Evolutionary conservation across 1,139 yeast species (phyloP), one percentile per base, ranked within the genome.

Genomic region (Scheffersomyces titani): DNA sequence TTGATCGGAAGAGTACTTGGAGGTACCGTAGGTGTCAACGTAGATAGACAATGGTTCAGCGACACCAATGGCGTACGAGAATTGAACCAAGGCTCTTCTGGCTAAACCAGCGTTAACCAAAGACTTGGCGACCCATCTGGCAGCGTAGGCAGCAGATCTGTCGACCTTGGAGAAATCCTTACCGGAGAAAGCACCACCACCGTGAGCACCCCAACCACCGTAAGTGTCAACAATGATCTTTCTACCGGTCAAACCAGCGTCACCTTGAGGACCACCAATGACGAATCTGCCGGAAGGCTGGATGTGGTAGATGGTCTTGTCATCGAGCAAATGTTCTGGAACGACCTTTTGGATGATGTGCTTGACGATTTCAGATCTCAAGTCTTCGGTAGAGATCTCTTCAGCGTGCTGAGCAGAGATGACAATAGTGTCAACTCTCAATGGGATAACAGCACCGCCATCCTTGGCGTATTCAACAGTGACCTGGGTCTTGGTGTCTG

Each of bases 191-290:
- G 99, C 99, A 87, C 99, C 99, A 86, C 99, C 99, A 82, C 99
- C 99, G 85, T 94, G 99, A 71, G 99, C 98, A 81, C 99, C 98
- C 96, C 99, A 96, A 71, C 99, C 99, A 84, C 99, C 99, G 83
- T 94, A 94, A 64, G 99, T 96, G 81, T 94, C 99, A 75, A 94
- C 99, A 74, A 94, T 94, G 78, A 94, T 94, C 86, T 94, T 94
- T 84, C 99, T 92, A 79, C 99, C 99, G 68, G 99, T 94, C 73
- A 94, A 84, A 84, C 99, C 99, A 66, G 99, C 99, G 76, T 94
- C 99, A 86, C 99, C 99, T 83, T 94, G 99, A 68, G 99, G 99
- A 78, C 99, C 99, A 82, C 99, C 99, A 76, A 94, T 94, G 72
- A 96, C 98, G 87, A 94, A 94, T 81, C 98, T 90, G 70, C 99